These are phyloP conservation scores for Penicillium sclerotigenum DNA, from an alignment of 2,329 filamentous ascomycete genomes.

Conservation along the genomic window DNA sequence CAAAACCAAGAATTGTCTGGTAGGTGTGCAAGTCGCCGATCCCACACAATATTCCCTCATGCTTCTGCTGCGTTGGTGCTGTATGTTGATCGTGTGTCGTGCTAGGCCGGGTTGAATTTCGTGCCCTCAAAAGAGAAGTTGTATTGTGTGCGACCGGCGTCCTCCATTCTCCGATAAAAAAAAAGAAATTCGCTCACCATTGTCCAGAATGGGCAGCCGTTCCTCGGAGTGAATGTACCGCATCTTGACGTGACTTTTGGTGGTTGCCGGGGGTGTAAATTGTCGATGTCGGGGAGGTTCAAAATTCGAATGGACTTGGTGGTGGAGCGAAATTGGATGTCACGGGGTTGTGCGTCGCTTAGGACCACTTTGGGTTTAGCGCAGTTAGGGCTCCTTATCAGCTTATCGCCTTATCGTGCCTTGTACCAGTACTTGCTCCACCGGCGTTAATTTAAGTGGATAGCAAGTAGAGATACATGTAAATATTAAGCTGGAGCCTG, in stretches of 20 bases:
- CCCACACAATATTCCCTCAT: conserved; percentile 10
- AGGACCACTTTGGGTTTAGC: conserved; percentile 38
- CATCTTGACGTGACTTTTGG: conserved; percentile 69
- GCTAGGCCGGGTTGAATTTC: neutral
- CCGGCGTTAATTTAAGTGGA: neutral
- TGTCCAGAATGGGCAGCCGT: conserved; percentile 90
- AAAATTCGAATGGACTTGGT: conserved; percentile 39
- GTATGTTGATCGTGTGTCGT: neutral
- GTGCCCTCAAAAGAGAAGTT: conserved; percentile 1
- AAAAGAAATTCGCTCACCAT: conserved; percentile 64
- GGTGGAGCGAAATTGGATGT: conserved; percentile 41
- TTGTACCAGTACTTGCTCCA: conserved; percentile 5
- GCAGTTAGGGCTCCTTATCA: conserved; percentile 35
- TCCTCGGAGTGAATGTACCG: conserved; percentile 99
- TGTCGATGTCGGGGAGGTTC: conserved; percentile 41
- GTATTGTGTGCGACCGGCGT: conserved; percentile 15
- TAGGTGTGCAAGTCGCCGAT: conserved; percentile 5
- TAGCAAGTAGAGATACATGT: neutral
- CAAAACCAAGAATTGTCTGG: conserved; percentile 3
- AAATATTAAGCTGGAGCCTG: neutral
- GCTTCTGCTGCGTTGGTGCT: neutral
- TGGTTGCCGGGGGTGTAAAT: conserved; percentile 40
- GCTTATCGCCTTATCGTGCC: conserved; percentile 15
- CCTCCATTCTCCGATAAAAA: conserved; percentile 17
- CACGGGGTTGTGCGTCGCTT: conserved; percentile 47